A percentile compares a stretch with the other conserved stretches of the same genome.
Evolutionary conservation across 2,329 filamentous ascomycete species (phyloP).

Genomic region (Fusarium vanettenii): DNA sequence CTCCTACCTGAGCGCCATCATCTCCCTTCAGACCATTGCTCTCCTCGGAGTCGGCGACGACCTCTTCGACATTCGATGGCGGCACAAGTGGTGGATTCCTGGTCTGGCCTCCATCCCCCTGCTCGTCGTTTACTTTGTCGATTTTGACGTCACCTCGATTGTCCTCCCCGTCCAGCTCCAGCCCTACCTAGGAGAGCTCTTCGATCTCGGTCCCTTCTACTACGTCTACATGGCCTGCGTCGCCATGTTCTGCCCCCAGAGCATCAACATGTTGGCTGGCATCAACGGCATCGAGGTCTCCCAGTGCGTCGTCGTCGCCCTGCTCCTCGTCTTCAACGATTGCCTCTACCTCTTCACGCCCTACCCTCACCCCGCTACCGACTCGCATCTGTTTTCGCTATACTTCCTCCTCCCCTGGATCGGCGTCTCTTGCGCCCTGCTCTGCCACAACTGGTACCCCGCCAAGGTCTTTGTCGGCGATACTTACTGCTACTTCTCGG

Average conservation of each 20-base stretch:
- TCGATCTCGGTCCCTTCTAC: constrained; percentile 86
- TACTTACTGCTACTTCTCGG: constrained; percentile 99
- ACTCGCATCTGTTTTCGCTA: constrained; percentile 95
- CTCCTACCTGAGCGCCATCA: constrained; percentile 92
- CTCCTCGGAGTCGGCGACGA: constrained; percentile 95
- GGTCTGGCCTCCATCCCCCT: constrained; percentile 93
- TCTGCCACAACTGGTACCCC: constrained; percentile 95
- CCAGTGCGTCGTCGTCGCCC: constrained; percentile 90
- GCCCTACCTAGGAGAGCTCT: constrained; percentile 83
- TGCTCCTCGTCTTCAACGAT: constrained; percentile 88
- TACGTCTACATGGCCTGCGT: constrained; percentile 97
- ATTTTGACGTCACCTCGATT: constrained; percentile 96
- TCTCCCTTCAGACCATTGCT: constrained; percentile 90
- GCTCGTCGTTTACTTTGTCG: constrained; percentile 96
- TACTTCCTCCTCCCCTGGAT: constrained; percentile 96
- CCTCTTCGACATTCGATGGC: constrained; percentile 97
- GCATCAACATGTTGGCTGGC: constrained; percentile 99
- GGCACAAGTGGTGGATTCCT: constrained; percentile 98
- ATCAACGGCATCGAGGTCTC: constrained; percentile 98
- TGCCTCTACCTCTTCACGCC: constrained; percentile 84
- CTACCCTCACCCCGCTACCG: constrained; percentile 91
- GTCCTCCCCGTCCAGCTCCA: constrained; percentile 89
- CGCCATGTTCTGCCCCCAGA: constrained; percentile 97
- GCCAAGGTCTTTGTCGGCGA: constrained; percentile 96
- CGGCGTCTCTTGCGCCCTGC: constrained; percentile 87